A percentile compares a stretch with the other conserved stretches of the same genome.
Evolutionary conservation across 1,139 yeast species (phyloP).

Genomic region (Suhomyces kunorum): DNA sequence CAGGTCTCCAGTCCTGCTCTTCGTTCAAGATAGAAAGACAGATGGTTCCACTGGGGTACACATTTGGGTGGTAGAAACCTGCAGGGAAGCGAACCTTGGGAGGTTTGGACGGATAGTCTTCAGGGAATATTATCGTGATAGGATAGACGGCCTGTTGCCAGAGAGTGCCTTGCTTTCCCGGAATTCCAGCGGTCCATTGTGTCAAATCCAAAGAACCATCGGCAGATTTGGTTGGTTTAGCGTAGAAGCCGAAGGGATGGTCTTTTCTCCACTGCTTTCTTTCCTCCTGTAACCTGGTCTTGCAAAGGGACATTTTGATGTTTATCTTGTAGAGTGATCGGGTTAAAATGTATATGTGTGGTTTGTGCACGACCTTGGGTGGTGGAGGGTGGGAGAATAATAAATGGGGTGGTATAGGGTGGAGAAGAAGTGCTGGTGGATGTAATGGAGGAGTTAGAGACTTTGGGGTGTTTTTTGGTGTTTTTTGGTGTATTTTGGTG

Average conservation of each 20-base stretch:
- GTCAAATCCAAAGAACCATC: slow-evolving; percentile 87
- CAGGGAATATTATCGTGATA: slow-evolving; percentile 77
- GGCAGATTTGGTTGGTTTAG: slow-evolving; percentile 74
- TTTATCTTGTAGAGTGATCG: not conserved
- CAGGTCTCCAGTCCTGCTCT: slow-evolving; percentile 98
- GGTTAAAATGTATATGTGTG: slow-evolving; percentile 1
- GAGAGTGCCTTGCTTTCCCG: slow-evolving; percentile 82
- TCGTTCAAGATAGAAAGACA: slow-evolving; percentile 92
- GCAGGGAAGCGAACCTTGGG: slow-evolving; percentile 89
- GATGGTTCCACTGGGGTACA: slow-evolving; percentile 94
- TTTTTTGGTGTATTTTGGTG: too few relatives aligned
- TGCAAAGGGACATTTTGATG: slow-evolving; percentile 52
- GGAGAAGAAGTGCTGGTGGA: too few relatives aligned
- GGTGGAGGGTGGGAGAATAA: not conserved
- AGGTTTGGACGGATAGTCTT: slow-evolving; percentile 94
- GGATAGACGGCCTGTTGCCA: slow-evolving; percentile 93
- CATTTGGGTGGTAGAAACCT: slow-evolving; percentile 93
- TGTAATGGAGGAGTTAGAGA: too few relatives aligned
- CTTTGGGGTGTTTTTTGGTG: too few relatives aligned
- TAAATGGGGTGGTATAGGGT: too few relatives aligned
- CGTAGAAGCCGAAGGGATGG: slow-evolving; percentile 96
- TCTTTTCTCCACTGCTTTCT: slow-evolving; percentile 97
- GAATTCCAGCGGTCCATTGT: slow-evolving; percentile 92
- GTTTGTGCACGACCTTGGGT: slow-evolving; percentile 1
- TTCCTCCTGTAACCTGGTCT: slow-evolving; percentile 82